These are phyloP conservation scores for Solanum appendiculatum DNA, from an alignment of 257 asterid species.

Conservation along the genomic window DNA sequence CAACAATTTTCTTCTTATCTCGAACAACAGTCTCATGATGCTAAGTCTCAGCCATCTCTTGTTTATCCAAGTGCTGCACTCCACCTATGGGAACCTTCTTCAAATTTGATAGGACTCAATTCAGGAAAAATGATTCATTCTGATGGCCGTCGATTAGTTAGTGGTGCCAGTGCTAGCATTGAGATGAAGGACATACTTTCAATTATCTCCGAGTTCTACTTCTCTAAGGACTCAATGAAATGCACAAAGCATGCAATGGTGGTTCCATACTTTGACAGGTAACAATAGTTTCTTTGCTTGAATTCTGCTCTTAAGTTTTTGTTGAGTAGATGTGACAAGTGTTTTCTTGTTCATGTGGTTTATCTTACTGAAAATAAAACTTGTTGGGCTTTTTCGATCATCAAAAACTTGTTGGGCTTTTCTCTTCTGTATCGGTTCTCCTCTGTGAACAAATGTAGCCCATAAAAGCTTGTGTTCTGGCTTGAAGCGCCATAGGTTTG, in stretches of 20 bases:
- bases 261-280: slow-evolving; percentile 95
- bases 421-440: neutral
- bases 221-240: slow-evolving; percentile 30
- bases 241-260: slow-evolving; percentile 52
- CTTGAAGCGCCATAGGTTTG: neutral
- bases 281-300: neutral
- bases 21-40: slow-evolving; percentile 11
- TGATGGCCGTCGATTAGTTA: slow-evolving; percentile 18
- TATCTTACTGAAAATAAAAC: neutral
- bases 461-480: neutral
- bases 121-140: slow-evolving; percentile 10
- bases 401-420: neutral
- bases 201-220: slow-evolving; percentile 30
- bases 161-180: slow-evolving; percentile 3
- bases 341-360: neutral
- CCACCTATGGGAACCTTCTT: slow-evolving; percentile 31
- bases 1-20: slow-evolving; percentile 19
- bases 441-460: neutral
- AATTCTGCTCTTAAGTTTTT: neutral
- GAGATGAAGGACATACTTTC: slow-evolving; percentile 46
- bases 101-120: slow-evolving; percentile 14
- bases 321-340: neutral
- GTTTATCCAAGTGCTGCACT: slow-evolving; percentile 42
- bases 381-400: no score
- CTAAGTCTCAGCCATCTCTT: slow-evolving; percentile 31